These are phyloP conservation scores for Pterocarpus santalinus DNA, from an alignment of 306 rosid species.

Conservation along the genomic window DNA sequence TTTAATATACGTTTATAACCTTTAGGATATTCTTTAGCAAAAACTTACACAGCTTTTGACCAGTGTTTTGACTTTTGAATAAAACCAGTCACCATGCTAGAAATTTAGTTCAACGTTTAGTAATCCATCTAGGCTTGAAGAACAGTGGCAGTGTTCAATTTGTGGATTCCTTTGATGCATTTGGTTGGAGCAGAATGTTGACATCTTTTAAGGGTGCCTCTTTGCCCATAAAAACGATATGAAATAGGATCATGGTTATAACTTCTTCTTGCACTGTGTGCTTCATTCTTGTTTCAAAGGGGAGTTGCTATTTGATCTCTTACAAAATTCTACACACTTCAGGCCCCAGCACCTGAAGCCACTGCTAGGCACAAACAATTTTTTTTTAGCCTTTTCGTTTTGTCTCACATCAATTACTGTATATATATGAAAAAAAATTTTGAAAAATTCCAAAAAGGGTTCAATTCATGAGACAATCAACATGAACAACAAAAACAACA, in stretches of 20 bases:
- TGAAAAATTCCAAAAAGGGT: background rate
- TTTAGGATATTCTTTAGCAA: background rate
- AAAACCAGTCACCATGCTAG: background rate
- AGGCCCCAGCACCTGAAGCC: background rate
- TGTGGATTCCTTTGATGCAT: background rate
- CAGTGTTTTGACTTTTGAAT: background rate
- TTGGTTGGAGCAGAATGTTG: background rate
- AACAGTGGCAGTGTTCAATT: background rate
- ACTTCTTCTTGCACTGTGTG: background rate
- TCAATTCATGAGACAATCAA: background rate
- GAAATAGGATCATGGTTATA: background rate
- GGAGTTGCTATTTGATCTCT: background rate
- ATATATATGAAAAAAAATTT: background rate
- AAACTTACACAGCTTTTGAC: background rate
- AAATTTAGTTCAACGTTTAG: background rate
- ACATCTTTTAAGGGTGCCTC: background rate
- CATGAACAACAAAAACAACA: background rate
- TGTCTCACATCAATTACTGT: too few relatives aligned
- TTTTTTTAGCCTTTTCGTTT: too few relatives aligned
- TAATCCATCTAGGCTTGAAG: background rate
- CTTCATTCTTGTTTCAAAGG: slow-evolving; percentile 6
- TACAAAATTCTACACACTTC: background rate
- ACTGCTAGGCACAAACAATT: too few relatives aligned
- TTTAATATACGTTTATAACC: background rate
- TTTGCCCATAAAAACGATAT: background rate